Percentiles rank a stretch among this genome's conserved stretches.
phyloP scores from a whole-genome alignment of 768 basidiomycete genomes.

The Termitomyces eurrhizus region DNA sequence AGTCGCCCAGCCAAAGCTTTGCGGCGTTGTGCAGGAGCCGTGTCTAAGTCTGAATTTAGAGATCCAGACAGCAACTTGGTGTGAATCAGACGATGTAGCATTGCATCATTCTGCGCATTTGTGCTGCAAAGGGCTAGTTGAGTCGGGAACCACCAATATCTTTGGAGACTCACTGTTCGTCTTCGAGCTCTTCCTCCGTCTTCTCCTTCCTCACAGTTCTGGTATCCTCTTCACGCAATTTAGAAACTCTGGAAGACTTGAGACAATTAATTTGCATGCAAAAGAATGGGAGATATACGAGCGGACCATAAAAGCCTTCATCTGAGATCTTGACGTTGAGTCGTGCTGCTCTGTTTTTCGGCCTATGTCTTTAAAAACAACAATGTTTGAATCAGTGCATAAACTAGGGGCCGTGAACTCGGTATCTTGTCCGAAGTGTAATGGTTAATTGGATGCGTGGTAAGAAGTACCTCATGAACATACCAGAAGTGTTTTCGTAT shows the following conservation, averaged over 20 bases:
- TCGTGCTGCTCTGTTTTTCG: conserved; percentile 11
- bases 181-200: conserved; percentile 41
- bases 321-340: conserved; percentile 36
- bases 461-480: background rate
- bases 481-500: conserved; percentile 8
- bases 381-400: conserved; percentile 37
- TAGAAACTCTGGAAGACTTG: conserved; percentile 75
- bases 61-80: conserved; percentile 78
- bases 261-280: conserved; percentile 21
- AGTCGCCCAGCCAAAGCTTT: conserved; percentile 79
- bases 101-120: conserved; percentile 72
- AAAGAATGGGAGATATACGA: background rate
- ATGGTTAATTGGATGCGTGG: background rate
- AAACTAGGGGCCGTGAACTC: conserved; percentile 34
- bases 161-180: conserved; percentile 43
- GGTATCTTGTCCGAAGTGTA: conserved; percentile 44
- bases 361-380: conserved; percentile 48
- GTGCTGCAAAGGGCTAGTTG: conserved; percentile 40
- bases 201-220: conserved; percentile 19
- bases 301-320: conserved; percentile 75
- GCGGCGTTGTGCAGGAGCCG: conserved; percentile 62
- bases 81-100: conserved; percentile 76
- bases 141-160: background rate
- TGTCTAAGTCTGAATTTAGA: conserved; percentile 52
- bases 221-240: conserved; percentile 39